Conservation (phyloP, 306 rosid genomes). For the Canavalia gladiata region DNA sequence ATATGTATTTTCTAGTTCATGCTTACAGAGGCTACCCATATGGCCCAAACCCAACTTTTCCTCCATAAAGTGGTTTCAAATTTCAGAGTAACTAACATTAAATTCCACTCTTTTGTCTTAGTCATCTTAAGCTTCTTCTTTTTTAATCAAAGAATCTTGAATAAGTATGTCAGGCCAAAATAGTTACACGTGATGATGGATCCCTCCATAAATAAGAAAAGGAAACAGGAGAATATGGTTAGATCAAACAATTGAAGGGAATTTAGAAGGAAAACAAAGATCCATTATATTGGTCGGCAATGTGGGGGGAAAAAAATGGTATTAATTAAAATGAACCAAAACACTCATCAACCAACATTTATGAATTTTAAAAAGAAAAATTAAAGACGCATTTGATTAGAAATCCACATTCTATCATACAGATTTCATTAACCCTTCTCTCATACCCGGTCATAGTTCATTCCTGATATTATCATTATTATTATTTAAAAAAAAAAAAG, state of each 20-base stretch:
- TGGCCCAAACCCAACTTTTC: neutral
- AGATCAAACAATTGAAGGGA: constrained; percentile 35
- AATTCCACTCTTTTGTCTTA: neutral
- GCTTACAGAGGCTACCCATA: neutral
- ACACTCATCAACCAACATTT: constrained; percentile 40
- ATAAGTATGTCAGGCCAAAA: constrained; percentile 1
- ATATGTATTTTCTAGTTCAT: neutral
- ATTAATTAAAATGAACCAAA: constrained; percentile 31
- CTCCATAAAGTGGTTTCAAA: neutral
- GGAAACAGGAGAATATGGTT: constrained; percentile 35
- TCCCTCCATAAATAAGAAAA: constrained; percentile 15
- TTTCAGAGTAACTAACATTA: neutral
- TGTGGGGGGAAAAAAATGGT: neutral
- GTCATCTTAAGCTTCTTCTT: neutral
- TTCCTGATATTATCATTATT: neutral
- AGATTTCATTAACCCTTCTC: neutral
- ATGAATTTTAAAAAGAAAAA: neutral
- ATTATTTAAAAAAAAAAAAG: neutral
- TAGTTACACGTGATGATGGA: constrained; percentile 15
- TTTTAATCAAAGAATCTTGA: constrained; percentile 16
- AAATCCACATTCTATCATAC: constrained; percentile 5
- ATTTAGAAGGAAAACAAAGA: constrained; percentile 47
- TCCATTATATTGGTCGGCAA: constrained; percentile 49
- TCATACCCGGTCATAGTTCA: constrained; percentile 26
- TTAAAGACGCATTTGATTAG: neutral